phyloP scores from a whole-genome alignment of 2,329 filamentous ascomycete genomes.

The Alternaria incomplexa region DNA sequence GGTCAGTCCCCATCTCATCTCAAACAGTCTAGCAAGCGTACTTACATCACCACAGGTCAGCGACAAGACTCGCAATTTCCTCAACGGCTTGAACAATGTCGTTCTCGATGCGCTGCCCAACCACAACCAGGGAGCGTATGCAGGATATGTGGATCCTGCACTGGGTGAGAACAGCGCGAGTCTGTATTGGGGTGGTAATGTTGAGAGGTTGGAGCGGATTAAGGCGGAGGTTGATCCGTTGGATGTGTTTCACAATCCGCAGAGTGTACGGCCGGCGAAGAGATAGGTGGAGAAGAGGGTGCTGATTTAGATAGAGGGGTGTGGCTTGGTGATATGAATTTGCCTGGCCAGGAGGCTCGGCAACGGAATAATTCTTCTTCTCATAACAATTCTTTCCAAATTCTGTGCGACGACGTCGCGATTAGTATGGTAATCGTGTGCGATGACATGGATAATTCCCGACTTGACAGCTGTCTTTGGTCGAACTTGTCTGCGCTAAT shows the following conservation, averaged over 20 bases:
- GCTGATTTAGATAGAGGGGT: background rate
- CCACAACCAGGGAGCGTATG: conserved; percentile 55
- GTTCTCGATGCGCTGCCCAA: conserved; percentile 38
- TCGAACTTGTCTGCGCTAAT: background rate
- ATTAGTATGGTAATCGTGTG: background rate
- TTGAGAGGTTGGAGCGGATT: conserved; percentile 43
- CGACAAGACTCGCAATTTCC: conserved; percentile 46
- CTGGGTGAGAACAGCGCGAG: conserved; percentile 52
- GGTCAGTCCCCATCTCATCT: background rate
- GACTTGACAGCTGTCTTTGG: background rate
- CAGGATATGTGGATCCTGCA: conserved; percentile 60
- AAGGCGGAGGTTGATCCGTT: conserved; percentile 50
- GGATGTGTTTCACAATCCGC: conserved; percentile 46
- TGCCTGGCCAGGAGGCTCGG: background rate
- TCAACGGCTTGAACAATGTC: conserved; percentile 51
- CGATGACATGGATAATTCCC: background rate
- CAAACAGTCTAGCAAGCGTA: background rate
- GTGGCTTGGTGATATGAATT: background rate
- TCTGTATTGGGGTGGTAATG: conserved; percentile 55
- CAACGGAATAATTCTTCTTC: background rate
- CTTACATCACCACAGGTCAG: conserved; percentile 20
- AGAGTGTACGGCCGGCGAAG: conserved; percentile 38
- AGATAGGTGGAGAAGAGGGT: background rate
- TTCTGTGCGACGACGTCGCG: too few relatives aligned
- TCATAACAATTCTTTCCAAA: background rate